Evolutionary conservation across 441 rosid species (phyloP).

Genomic region (Erodium moschatum): DNA sequence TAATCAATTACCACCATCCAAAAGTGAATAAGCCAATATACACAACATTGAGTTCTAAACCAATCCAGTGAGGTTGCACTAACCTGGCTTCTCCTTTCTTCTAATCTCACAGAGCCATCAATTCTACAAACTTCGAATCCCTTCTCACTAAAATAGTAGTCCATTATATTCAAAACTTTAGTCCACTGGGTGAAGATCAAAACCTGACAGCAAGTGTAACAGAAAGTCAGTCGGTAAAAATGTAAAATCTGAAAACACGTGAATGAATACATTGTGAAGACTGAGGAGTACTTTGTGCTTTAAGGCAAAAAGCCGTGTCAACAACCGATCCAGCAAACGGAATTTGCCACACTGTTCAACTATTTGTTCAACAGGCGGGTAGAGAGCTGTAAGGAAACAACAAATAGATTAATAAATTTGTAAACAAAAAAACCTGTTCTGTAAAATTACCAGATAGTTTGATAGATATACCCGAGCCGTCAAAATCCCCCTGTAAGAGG

Average conservation of each 20-base stretch:
- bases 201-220: constrained; percentile 41
- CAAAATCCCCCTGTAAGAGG: constrained; percentile 57
- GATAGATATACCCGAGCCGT: constrained; percentile 54
- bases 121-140: constrained; percentile 85
- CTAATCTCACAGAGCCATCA: constrained; percentile 71
- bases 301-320: constrained; percentile 49
- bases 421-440: neutral
- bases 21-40: neutral
- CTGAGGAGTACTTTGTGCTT: constrained; percentile 77
- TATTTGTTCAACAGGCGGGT: constrained; percentile 75
- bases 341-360: constrained; percentile 92
- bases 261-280: constrained; percentile 4
- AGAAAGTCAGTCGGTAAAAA: constrained; percentile 21
- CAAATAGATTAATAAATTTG: constrained; percentile 14
- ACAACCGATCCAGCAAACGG: constrained; percentile 61
- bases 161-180: constrained; percentile 80
- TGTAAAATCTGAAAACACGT: constrained; percentile 16
- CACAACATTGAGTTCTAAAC: neutral
- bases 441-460: constrained; percentile 5
- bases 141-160: constrained; percentile 82
- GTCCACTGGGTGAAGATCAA: constrained; percentile 88
- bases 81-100: constrained; percentile 87
- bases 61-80: neutral
- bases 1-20: neutral
- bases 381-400: constrained; percentile 38